Base-by-base conservation (phyloP, 371 early-diverging fungal genomes). In the Fennellomyces sp. region DNA sequence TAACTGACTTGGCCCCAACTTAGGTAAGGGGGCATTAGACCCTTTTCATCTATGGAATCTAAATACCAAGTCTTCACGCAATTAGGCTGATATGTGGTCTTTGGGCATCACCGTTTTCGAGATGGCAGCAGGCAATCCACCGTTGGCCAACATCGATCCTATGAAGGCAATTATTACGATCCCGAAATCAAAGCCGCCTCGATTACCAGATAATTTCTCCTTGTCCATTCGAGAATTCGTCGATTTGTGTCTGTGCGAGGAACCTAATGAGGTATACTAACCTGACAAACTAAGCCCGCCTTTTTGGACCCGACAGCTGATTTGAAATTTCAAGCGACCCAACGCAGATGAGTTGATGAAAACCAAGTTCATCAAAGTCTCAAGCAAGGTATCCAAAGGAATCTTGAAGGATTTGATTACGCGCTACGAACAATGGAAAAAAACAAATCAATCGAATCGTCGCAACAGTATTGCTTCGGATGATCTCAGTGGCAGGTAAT, bases 41-140 rank as follows among this genome's bases (percentile, higher is more conserved):
- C 36, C 12, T 25, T 30, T 17, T 41, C 0, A 31, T 36, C 10
- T 10, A 25, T 2, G 28, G 51, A 49, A 50, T 3, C 33, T 35
- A 13, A 49, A 39, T 17, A 7, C 17, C 6, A 28, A 21, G 19
- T 48, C 19, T 12, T 26, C 19, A 39, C 19, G n/a, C 19, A 2
- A 15, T 3, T 63, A 85, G 84, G 88, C 91, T 17, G 95, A 95
- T 68, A 91, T 95, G 31, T 95, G 95, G 95, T 93, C 93, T 1
- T 78, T 98, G 19, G 99, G 99, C 11, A 97, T 98, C 58, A 97
- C 99, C 3, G 91, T 96, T 12, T 96, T 94, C 60, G 99, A 98
- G 68, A 90, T 98, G 67, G 93, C 94, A 7, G 93, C 91, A 8
- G 97, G 97, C 7, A 93, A 91, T 51, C 99, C 98, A 5, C 99